Evolutionary conservation across 2,329 filamentous ascomycete genomes (phyloP).

Genomic region (Ramularia collo-cygni): DNA sequence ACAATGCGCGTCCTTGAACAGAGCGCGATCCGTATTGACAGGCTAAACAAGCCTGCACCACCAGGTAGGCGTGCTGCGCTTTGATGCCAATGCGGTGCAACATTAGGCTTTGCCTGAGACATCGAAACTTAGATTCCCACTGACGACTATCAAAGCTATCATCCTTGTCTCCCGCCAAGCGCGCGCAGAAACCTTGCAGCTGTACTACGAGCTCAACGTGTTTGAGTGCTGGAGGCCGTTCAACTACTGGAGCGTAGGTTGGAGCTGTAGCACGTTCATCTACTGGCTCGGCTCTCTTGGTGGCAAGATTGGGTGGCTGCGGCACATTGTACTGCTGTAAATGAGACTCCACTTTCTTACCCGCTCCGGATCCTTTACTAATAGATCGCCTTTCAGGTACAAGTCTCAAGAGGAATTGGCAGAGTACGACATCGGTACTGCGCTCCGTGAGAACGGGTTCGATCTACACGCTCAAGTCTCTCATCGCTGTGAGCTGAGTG

Average conservation of each 20-base stretch:
- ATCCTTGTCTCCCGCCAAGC: conserved; percentile 16
- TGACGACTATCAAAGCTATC: conserved; percentile 5
- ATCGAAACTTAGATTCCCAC: no score
- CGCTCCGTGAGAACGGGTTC: no score
- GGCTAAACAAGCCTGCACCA: conserved; percentile 14
- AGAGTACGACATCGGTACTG: no score
- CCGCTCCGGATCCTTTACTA: no score
- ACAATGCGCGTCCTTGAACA: conserved; percentile 5
- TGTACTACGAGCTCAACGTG: conserved; percentile 21
- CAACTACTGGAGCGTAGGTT: conserved; percentile 19
- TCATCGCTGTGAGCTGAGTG: no score
- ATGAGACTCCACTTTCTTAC: no score
- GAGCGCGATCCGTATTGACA: conserved; percentile 17
- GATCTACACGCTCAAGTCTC: no score
- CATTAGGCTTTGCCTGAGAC: no score
- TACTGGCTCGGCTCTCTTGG: conserved; percentile 19
- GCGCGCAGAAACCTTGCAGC: conserved; percentile 17
- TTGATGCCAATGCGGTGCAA: neutral
- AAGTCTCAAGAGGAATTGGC: no score
- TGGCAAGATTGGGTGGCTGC: conserved; percentile 18
- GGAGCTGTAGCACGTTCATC: conserved; percentile 19
- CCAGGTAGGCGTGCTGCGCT: conserved; percentile 1
- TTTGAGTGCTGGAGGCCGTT: conserved; percentile 24
- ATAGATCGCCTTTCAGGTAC: no score
- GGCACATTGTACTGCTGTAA: conserved; percentile 20